These are phyloP conservation scores for Paramecium biaurelia DNA, from an alignment of 73 alveolate genomes.

Conservation along the genomic window DNA sequence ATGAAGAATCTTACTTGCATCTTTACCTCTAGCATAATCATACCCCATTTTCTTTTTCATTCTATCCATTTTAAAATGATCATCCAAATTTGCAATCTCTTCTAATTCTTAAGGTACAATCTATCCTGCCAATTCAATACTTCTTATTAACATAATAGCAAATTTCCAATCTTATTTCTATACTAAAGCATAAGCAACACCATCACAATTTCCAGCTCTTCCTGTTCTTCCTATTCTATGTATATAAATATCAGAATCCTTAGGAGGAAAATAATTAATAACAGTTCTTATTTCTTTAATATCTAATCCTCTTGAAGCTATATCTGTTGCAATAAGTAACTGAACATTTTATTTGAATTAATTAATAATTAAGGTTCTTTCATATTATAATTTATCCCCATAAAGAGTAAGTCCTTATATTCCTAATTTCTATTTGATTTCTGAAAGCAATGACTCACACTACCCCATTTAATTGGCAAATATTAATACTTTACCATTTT, in stretches of 20 bases:
- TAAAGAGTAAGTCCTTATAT: slow-evolving; percentile 73
- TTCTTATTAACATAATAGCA: slow-evolving; percentile 65
- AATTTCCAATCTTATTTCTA: slow-evolving; percentile 60
- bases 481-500: slow-evolving; percentile 78
- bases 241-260: slow-evolving; percentile 94
- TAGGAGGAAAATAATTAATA: slow-evolving; percentile 94
- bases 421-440: slow-evolving; percentile 59
- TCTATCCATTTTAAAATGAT: slow-evolving; percentile 60
- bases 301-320: slow-evolving; percentile 99
- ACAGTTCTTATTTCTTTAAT: slow-evolving; percentile 95
- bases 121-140: slow-evolving; percentile 67
- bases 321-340: slow-evolving; percentile 98
- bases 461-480: slow-evolving; percentile 78
- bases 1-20: slow-evolving; percentile 37
- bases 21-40: slow-evolving; percentile 62
- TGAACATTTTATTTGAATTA: slow-evolving; percentile 87
- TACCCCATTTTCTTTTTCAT: slow-evolving; percentile 54
- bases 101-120: slow-evolving; percentile 68
- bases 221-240: slow-evolving; percentile 98
- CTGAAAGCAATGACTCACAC: slow-evolving; percentile 73
- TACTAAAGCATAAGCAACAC: slow-evolving; percentile 72
- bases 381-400: slow-evolving; percentile 80
- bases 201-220: slow-evolving; percentile 88
- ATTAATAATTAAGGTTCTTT: slow-evolving; percentile 92
- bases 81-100: slow-evolving; percentile 71